phyloP scores from a whole-genome alignment of 2,329 filamentous ascomycete genomes.

The Colletotrichum simmondsii region DNA sequence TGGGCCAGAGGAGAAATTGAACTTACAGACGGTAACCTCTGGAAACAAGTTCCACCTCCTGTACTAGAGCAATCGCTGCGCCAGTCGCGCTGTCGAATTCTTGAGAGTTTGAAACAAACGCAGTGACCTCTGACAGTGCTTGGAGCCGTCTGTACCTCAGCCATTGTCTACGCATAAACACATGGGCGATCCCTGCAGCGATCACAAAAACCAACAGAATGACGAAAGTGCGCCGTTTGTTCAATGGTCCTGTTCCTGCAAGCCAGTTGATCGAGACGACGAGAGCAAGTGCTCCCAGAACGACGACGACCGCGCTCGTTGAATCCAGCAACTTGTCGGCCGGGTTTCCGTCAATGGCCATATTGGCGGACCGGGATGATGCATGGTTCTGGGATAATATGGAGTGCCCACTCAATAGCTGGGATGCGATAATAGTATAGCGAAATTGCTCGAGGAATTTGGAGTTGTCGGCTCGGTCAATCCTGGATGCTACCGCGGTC shows the following conservation, averaged over 20 bases:
- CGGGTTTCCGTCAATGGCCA: conserved; percentile 38
- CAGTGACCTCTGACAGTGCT: conserved; percentile 74
- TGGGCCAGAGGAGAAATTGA: background rate
- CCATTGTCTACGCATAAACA: conserved; percentile 83
- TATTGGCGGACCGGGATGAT: conserved; percentile 34
- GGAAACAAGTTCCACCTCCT: conserved; percentile 95
- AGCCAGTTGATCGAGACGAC: conserved; percentile 81
- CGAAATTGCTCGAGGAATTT: conserved; percentile 93
- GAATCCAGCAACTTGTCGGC: conserved; percentile 50
- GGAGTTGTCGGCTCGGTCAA: conserved; percentile 82
- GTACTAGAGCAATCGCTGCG: conserved; percentile 83
- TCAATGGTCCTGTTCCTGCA: conserved; percentile 63
- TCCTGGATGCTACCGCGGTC: conserved; percentile 76
- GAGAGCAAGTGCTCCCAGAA: conserved; percentile 74
- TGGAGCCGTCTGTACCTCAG: conserved; percentile 81
- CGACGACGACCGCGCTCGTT: conserved; percentile 61
- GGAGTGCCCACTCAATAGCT: conserved; percentile 80
- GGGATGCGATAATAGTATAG: conserved; percentile 92
- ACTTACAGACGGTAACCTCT: conserved; percentile 86
- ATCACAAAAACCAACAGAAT: conserved; percentile 58
- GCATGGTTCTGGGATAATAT: conserved; percentile 55
- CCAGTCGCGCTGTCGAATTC: conserved; percentile 82
- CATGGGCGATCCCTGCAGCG: conserved; percentile 72
- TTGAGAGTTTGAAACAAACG: conserved; percentile 79
- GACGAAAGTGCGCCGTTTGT: conserved; percentile 64